Evolutionary conservation across 768 basidiomycete species (phyloP), one percentile per base, ranked within the genome.

Genomic region (Pulveroboletus sp.): DNA sequence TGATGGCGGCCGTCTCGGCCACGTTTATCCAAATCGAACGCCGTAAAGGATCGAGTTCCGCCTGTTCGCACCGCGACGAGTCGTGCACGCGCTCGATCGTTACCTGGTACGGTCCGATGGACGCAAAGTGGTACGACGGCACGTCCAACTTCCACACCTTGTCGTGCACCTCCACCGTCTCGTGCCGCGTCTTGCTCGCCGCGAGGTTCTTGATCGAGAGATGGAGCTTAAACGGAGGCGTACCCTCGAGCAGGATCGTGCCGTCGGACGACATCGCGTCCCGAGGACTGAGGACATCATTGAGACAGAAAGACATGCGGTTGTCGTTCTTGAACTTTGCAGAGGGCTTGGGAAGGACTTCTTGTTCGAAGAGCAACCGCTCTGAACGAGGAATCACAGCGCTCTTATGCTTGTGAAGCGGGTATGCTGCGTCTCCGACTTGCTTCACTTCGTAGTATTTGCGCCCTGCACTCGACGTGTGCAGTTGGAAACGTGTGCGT

Each of bases 1-100:
- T 78, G 47, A 99, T 93, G 12, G 90, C 83, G 9, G 96, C 96
- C 1, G 91, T 91, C 68, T 99, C 96, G 3, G 93, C 90, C n/a
- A 98, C 93, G 57, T 97, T 92, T 12, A 93, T 79, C 85, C 86
- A 88, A 32, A 89, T 76, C 16, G 81, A 80, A 45, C 79, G 76
- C 27, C 70, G 69, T 30, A 79, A 64, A 3, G 82, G 81, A 51
- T 89, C 81, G 13, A 86, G 73, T 30, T 78, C 72, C 13, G 82
- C 79, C 48, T 91, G 85, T 43, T 83, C 85, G 68, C 96, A 98
- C 27, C 77, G 81, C 5, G 86, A 89, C 14, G 86, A 78, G 69
- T 99, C 96, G 12, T 74, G 71, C 11, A 98, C 76, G 0, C 81
- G 81, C 38, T 89, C 84, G 51, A 99, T 85, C 27, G 76, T 78